Percentiles rank a stretch among this genome's conserved stretches.
Evolutionary conservation across 2,329 filamentous ascomycete genomes (phyloP).

Genomic region (Ophiosphaerella korrae): DNA sequence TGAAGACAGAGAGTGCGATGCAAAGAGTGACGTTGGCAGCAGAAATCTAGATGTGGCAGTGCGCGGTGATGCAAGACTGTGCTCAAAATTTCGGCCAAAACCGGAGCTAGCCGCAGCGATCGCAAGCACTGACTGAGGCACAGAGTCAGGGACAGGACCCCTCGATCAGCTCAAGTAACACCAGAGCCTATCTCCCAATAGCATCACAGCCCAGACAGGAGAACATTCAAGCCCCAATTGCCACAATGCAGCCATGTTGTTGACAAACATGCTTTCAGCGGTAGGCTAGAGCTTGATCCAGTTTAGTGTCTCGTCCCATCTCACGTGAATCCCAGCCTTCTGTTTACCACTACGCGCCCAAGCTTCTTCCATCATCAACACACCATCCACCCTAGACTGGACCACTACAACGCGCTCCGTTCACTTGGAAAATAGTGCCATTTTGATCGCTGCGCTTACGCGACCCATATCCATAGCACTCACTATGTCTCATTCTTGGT

Average conservation of each 20-base stretch:
- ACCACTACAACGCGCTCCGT: slow-evolving; percentile 19
- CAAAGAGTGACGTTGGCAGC: slow-evolving; percentile 30
- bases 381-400: slow-evolving; percentile 20
- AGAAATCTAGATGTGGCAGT: slow-evolving; percentile 10
- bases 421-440: slow-evolving; percentile 19
- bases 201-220: too few relatives aligned
- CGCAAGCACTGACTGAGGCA: slow-evolving; percentile 1
- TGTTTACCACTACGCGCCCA: slow-evolving; percentile 30
- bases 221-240: too few relatives aligned
- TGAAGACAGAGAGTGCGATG: slow-evolving; percentile 7
- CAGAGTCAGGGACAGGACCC: slow-evolving; percentile 1
- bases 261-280: neutral
- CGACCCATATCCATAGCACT: slow-evolving; percentile 49
- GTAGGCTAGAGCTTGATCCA: too few relatives aligned
- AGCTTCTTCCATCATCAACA: slow-evolving; percentile 26
- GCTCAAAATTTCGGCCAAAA: slow-evolving; percentile 40
- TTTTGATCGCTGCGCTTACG: slow-evolving; percentile 55
- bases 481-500: slow-evolving; percentile 71
- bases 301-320: neutral
- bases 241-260: neutral
- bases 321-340: slow-evolving; percentile 29
- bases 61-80: slow-evolving; percentile 14
- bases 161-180: neutral
- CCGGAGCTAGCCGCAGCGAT: slow-evolving; percentile 19
- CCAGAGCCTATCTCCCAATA: too few relatives aligned